Evolutionary conservation across 2,329 filamentous ascomycete genomes (phyloP).

Genomic region (Apiospora phragmitis): DNA sequence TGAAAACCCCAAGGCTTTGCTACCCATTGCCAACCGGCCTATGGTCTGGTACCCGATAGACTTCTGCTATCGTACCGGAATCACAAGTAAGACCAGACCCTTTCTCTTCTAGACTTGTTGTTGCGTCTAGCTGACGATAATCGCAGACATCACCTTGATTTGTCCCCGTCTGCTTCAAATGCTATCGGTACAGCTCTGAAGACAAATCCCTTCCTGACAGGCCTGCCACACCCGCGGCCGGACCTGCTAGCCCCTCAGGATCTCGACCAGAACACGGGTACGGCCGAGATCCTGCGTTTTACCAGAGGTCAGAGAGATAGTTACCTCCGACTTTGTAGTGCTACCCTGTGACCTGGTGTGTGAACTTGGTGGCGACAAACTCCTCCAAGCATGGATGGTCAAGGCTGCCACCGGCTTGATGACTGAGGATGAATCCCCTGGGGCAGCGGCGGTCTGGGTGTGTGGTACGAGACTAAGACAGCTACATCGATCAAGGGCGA

Average conservation of each 20-base stretch:
- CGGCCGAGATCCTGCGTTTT: conserved; percentile 83
- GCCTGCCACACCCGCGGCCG: conserved; percentile 70
- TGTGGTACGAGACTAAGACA: conserved; percentile 86
- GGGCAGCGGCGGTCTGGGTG: conserved; percentile 76
- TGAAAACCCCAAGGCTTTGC: conserved; percentile 78
- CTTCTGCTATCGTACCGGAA: conserved; percentile 79
- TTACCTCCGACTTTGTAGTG: conserved; percentile 85
- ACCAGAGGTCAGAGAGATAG: conserved; percentile 74
- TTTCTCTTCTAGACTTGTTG: background rate
- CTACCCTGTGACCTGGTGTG: conserved; percentile 93
- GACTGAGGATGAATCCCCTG: conserved; percentile 40
- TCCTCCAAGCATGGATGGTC: conserved; percentile 92
- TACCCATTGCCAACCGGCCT: conserved; percentile 80
- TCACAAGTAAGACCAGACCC: conserved; percentile 60
- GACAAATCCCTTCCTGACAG: conserved; percentile 76
- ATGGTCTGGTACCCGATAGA: conserved; percentile 92
- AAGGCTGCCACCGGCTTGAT: conserved; percentile 69
- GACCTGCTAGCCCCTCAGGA: conserved; percentile 74
- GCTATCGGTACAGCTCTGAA: conserved; percentile 71
- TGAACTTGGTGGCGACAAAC: conserved; percentile 78
- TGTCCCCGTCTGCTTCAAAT: conserved; percentile 65
- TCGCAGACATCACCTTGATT: conserved; percentile 60
- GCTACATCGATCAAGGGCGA: conserved; percentile 81
- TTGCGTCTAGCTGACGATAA: background rate
- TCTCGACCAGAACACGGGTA: conserved; percentile 82